These are phyloP conservation scores for Apophysomyces ossiformis DNA, from an alignment of 371 early-diverging fungal genomes.

Conservation along the genomic window DNA sequence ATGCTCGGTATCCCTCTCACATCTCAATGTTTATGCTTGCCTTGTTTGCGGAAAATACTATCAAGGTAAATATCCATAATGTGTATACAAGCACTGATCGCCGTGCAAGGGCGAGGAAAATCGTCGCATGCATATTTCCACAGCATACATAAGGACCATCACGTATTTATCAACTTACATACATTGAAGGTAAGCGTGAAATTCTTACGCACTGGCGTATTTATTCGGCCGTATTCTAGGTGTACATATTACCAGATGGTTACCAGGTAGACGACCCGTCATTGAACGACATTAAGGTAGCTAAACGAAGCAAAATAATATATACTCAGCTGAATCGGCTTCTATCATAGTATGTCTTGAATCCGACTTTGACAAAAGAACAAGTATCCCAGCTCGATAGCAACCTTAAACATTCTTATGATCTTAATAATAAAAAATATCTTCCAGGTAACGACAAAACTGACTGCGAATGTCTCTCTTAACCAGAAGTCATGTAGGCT, in stretches of 20 bases:
- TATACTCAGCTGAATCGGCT: background rate
- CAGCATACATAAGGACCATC: slow-evolving; percentile 93
- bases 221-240: slow-evolving; percentile 38
- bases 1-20: slow-evolving; percentile 92
- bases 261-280: slow-evolving; percentile 91
- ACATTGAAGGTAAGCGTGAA: slow-evolving; percentile 69
- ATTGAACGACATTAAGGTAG: slow-evolving; percentile 88
- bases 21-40: slow-evolving; percentile 96
- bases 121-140: slow-evolving; percentile 96
- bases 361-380: slow-evolving; percentile 78
- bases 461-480: background rate
- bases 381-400: slow-evolving; percentile 78
- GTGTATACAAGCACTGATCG: slow-evolving; percentile 4
- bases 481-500: slow-evolving; percentile 59
- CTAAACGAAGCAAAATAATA: too few species aligned
- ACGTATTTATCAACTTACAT: slow-evolving; percentile 94
- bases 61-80: slow-evolving; percentile 69
- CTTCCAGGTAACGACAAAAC: slow-evolving; percentile 66
- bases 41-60: slow-evolving; percentile 97
- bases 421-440: slow-evolving; percentile 88
- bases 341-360: slow-evolving; percentile 70
- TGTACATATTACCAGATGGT: slow-evolving; percentile 93
- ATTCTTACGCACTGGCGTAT: background rate
- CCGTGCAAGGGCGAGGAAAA: slow-evolving; percentile 76
- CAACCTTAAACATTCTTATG: slow-evolving; percentile 66